Base-by-base conservation (phyloP, 2,329 filamentous ascomycete species). In the Cladophialophora psammophila region DNA sequence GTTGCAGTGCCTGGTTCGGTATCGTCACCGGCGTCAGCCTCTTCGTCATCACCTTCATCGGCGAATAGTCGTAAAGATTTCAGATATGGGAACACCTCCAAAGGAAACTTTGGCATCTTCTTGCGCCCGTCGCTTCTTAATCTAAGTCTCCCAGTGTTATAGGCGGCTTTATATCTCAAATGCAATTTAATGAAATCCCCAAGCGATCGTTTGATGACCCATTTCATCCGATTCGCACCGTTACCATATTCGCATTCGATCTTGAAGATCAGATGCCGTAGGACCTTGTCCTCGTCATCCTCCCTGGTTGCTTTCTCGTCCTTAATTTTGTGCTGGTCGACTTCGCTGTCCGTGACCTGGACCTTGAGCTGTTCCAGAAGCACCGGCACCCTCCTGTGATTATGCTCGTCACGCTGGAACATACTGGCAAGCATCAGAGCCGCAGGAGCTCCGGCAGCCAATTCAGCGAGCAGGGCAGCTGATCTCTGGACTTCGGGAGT, bases 161-260 rank as follows among this genome's bases (percentile, higher is more conserved):
- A 87, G 66, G 94, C 90, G 62, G 96, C 84, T 77, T 95, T 96
- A 85, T 98, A 99, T 73, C 96, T 94, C 75, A 93, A 84, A 79
- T 99, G 95, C 40, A 99, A 83, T 74, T 97, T 96, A 73, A 92
- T 88, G 73, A 99, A 97, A 76, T 99, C 95, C 73, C 88, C 86
- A 45, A 98, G 86, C 9, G 92, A 94, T 62, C 95, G 87, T 74
- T 93, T 89, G 66, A 99, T 92, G 18, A 92, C 90, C 95, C 95
- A 99, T 76, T 92, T 92, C 96, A 99, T 98, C 65, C 95, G 87
- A 63, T 94, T 97, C 64, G 95, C 88, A 0, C 95, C 96, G 76
- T 92, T 98, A 13, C 95, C 95, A 77, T 99, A 99, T 77, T 99
- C 95, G 15, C 99, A 84, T 73, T 97, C 93, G 64, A 99, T 94